These are phyloP conservation scores for Pichia sp. DNA, from an alignment of 1,139 yeast genomes.

Conservation along the genomic window DNA sequence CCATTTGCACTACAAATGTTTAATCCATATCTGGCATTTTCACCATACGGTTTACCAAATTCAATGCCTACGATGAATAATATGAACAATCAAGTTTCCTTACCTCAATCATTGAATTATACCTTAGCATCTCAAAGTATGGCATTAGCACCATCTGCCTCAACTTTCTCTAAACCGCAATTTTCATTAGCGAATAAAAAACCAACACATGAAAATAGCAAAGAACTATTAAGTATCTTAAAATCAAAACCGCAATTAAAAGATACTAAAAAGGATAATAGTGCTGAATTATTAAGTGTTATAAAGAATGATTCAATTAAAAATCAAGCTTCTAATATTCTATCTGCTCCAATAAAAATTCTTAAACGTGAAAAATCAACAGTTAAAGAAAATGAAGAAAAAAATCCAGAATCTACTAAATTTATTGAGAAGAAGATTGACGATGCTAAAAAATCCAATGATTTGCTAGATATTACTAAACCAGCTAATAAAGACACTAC, in stretches of 20 bases:
- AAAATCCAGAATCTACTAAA: background rate
- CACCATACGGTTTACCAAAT: conserved; percentile 1
- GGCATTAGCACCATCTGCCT: conserved; percentile 29
- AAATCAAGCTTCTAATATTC: background rate
- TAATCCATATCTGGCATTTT: conserved; percentile 26
- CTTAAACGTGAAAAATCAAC: conserved; percentile 15
- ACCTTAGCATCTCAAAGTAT: conserved; percentile 22
- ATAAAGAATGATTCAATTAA: conserved; percentile 9
- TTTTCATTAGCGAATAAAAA: conserved; percentile 30
- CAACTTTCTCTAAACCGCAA: conserved; percentile 22
- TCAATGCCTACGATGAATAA: conserved; percentile 12
- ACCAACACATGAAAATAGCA: conserved; percentile 40
- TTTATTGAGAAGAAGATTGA: background rate
- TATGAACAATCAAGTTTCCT: conserved; percentile 1
- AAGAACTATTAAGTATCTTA: conserved; percentile 47
- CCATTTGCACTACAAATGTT: conserved; percentile 24
- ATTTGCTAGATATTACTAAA: conserved; percentile 19
- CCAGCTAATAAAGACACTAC: conserved; percentile 19
- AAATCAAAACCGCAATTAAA: conserved; percentile 32
- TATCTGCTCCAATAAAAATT: conserved; percentile 11
- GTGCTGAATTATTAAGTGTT: conserved; percentile 11
- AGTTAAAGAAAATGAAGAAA: background rate
- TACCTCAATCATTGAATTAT: conserved; percentile 17
- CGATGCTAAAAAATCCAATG: background rate
- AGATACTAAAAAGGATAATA: conserved; percentile 1